These are phyloP conservation scores for Oryza meyeriana DNA, from an alignment of 176 grass and related monocot species.

Conservation along the genomic window DNA sequence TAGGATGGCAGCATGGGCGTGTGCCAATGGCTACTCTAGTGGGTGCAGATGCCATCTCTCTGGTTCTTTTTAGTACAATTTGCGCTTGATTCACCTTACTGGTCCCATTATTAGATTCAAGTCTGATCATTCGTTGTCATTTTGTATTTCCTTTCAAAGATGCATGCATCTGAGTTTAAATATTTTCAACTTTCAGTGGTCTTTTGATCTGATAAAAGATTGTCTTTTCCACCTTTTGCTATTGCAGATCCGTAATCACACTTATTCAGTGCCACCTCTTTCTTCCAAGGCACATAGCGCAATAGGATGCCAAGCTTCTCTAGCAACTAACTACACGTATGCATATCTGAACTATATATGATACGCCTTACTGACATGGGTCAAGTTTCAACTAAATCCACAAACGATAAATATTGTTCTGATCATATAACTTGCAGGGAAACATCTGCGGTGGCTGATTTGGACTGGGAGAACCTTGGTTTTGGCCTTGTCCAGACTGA, in stretches of 20 bases:
- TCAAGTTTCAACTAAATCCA: not conserved
- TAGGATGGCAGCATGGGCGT: not conserved
- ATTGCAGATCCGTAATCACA: conserved; percentile 44
- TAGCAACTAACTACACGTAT: conserved; percentile 53
- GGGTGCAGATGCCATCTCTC: not conserved
- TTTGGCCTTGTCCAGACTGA: conserved; percentile 78
- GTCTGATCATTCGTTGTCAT: not conserved
- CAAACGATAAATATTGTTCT: not conserved
- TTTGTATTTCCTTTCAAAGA: not conserved
- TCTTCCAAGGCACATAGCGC: conserved; percentile 14
- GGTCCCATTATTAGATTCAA: not conserved
- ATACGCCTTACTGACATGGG: not conserved
- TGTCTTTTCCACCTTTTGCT: not conserved
- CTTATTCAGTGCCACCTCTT: conserved; percentile 35
- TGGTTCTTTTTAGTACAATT: not conserved
- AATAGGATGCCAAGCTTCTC: conserved; percentile 42
- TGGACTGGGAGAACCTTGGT: conserved; percentile 91
- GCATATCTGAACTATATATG: not conserved
- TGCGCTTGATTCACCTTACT: no score
- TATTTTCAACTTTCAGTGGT: not conserved
- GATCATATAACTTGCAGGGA: conserved; percentile 40
- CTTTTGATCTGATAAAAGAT: not conserved
- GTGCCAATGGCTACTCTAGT: not conserved
- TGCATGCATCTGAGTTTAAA: not conserved
- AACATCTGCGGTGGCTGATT: conserved; percentile 47